Base-by-base conservation (phyloP, 371 early-diverging fungal genomes). In the Globomyces sp. region DNA sequence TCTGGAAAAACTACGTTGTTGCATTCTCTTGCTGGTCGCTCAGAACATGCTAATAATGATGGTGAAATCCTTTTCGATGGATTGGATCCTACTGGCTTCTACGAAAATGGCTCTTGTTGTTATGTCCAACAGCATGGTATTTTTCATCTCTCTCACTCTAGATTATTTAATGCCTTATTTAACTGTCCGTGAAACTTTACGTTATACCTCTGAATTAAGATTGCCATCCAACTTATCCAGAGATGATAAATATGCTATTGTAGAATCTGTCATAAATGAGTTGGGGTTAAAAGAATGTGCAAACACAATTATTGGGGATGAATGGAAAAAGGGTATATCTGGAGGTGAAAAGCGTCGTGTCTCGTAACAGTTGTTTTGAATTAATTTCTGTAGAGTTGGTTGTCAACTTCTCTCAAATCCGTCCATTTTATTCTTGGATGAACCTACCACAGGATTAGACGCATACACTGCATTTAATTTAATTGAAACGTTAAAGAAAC, bases 121-220 rank as follows among this genome's bases (percentile, higher is more conserved):
- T 95, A 87, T 78, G 95, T 95, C 0, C 93, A 93, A 70, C 98
- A 97, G 72, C 94, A 95, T 61, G 98, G 95, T 70, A 83, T 90
- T 1, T 71, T 95, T 46, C 9, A 24, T 24, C 24, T 24, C 24
- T 24, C 24, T 24, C 24, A 24, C 24, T 24, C 24, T 24, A 24
- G 60, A 79, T 51, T 67, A 71, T 42, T 63, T 80, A 0, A 66
- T 80, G 49, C 80, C 80, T 9, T 80, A 68, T 58, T 66, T 80
- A 40, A 74, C 80, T 0, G 67, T 51, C 8, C 53, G 59, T 53
- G 94, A 94, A 68, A 89, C 94, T 0, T 77, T 94, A 8, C 82
- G 88, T 55, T 92, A 89, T 63, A 89, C 89, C 0, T 94, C 94
- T 0, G 70, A 90, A 57, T 85, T 94, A 37, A 85, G 93, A 3